Evolutionary conservation across 148 eudicot genomes (phyloP).

Genomic region (Amaranthus palmeri): DNA sequence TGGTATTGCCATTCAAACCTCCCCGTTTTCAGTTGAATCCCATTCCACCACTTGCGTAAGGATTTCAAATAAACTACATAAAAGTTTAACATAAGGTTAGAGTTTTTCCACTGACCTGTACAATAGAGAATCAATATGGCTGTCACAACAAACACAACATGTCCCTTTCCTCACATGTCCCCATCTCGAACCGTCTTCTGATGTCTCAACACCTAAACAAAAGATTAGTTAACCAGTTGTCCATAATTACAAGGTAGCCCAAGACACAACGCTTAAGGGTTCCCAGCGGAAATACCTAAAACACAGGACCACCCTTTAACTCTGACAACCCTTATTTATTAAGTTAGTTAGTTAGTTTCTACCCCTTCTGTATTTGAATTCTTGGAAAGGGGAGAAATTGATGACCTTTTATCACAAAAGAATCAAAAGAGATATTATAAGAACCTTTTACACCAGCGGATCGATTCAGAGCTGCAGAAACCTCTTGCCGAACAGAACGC

Average conservation of each 20-base stretch:
- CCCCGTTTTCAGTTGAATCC: neutral
- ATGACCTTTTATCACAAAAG: neutral
- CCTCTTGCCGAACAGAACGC: constrained; percentile 95
- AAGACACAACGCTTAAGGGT: too few relatives aligned
- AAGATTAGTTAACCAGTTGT: neutral
- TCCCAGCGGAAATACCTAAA: too few relatives aligned
- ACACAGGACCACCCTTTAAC: neutral
- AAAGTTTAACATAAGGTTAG: neutral
- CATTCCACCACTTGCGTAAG: neutral
- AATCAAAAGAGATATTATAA: neutral
- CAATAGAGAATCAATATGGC: constrained; percentile 83
- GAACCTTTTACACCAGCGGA: constrained; percentile 63
- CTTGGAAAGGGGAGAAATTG: neutral
- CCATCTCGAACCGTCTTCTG: constrained; percentile 95
- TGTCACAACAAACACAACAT: constrained; percentile 95
- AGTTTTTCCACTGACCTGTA: constrained; percentile 56
- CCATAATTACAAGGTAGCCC: too few relatives aligned
- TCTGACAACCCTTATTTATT: neutral
- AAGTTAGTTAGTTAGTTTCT: neutral
- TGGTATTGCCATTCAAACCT: neutral
- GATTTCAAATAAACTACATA: neutral
- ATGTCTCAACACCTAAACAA: constrained; percentile 58
- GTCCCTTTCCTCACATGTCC: constrained; percentile 84
- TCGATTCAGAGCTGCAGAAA: constrained; percentile 90
- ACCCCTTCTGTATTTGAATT: neutral